Conservation (phyloP, 2,329 filamentous ascomycete species). For the Colletotrichum sp. region DNA sequence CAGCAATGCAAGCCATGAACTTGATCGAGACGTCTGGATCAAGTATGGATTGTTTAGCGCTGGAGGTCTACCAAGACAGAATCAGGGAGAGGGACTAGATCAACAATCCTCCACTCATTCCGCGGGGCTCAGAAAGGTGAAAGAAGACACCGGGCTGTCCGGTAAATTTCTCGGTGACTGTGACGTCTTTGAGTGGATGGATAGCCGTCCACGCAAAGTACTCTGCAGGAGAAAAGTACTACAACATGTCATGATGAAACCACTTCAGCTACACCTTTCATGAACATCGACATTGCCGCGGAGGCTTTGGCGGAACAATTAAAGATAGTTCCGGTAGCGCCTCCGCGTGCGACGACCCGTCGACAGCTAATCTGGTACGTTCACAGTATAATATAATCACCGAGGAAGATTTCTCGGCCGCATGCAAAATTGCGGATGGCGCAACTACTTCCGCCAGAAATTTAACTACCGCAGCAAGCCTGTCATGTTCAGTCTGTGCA, state of each 20-base stretch:
- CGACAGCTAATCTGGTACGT: neutral
- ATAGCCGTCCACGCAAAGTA: neutral
- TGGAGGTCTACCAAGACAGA: neutral
- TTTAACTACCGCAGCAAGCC: neutral
- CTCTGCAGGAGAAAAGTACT: neutral
- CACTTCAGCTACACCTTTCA: neutral
- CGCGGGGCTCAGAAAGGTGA: too few species aligned
- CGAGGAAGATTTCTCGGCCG: neutral
- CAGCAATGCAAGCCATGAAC: neutral
- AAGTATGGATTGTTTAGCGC: neutral
- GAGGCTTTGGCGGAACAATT: too few species aligned
- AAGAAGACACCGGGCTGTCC: neutral
- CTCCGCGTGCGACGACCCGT: neutral
- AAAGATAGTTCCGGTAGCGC: neutral
- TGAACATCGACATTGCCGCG: neutral
- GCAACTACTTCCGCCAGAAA: neutral
- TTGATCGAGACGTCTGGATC: neutral
- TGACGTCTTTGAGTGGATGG: neutral
- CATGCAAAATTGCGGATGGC: neutral
- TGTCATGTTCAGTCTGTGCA: neutral
- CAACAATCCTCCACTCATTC: neutral
- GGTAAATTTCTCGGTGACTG: neutral
- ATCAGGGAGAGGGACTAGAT: neutral
- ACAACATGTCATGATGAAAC: neutral
- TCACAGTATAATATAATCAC: neutral